Evolutionary conservation across 768 basidiomycete species (phyloP), one percentile per base, ranked within the genome.

Genomic region (Artomyces pyxidatus): DNA sequence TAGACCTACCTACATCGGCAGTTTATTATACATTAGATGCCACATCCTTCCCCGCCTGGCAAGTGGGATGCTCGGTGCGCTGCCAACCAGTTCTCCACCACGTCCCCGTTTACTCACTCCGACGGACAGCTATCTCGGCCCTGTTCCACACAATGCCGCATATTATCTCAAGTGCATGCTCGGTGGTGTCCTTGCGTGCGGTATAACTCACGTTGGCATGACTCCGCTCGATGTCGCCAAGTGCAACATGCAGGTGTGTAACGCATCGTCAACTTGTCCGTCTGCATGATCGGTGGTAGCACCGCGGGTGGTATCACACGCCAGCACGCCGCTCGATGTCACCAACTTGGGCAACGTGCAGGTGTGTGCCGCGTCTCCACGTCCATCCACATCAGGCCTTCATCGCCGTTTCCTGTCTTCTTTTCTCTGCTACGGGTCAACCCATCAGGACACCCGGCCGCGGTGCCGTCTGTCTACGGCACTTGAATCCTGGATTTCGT

Each of bases 151-250:
- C 62, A 85, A 89, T 60, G 28, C 70, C 50, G 69, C 70, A 42
- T 90, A 90, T 76, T 90, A 90, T 65, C 65, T 81, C 63, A 89
- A 91, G 69, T 87, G 83, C 66, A 83, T 89, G 80, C 78, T 93
- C 58, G 89, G 88, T 62, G 90, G 90, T 78, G 74, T 74, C 46
- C 75, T 93, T 56, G 89, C 90, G 17, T 93, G 90, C 59, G 90
- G 90, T 70, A 21, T 87, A 63, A 93, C 90, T 54, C 90, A 93
- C 63, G 88, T 87, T 12, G 87, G 83, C 59, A 83, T 90, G 66
- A 89, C 88, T 11, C 88, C 88, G 29, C 78, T 90, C 52, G 88
- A 90, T 70, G 88, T 90, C 49, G 85, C 85, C 57, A 90, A 90
- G 71, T 89, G 88, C 68, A 90, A 90, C 75, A 90, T 90, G 85